phyloP scores from a whole-genome alignment of 306 rosid species.

The Mucuna pruriens region DNA sequence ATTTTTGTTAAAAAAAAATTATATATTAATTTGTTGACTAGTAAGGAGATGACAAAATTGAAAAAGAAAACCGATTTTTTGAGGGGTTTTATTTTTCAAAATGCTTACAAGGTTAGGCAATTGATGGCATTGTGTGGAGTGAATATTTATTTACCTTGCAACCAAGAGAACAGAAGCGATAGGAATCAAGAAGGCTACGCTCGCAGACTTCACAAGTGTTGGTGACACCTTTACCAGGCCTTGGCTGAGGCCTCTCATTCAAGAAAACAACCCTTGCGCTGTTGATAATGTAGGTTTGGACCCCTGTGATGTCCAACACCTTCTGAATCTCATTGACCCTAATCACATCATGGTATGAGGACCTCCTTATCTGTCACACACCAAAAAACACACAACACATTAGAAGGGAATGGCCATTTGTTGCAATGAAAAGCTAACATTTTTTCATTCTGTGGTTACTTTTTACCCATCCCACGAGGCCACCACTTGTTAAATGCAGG shows the following conservation, averaged over 20 bases:
- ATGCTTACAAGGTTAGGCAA: slow-evolving; percentile 23
- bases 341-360: slow-evolving; percentile 95
- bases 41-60: neutral
- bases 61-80: neutral
- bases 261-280: slow-evolving; percentile 46
- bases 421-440: slow-evolving; percentile 30
- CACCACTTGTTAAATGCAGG: neutral
- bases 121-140: neutral
- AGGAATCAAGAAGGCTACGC: slow-evolving; percentile 94
- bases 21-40: too few relatives aligned
- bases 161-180: slow-evolving; percentile 89
- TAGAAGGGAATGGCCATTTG: neutral
- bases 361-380: slow-evolving; percentile 74
- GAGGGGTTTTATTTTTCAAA: neutral
- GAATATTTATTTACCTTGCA: slow-evolving; percentile 70
- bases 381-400: slow-evolving; percentile 8
- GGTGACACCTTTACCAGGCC: slow-evolving; percentile 74
- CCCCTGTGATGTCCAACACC: slow-evolving; percentile 81
- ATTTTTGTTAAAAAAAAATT: neutral
- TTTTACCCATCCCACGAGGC: neutral
- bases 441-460: neutral
- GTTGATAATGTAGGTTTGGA: slow-evolving; percentile 57
- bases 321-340: slow-evolving; percentile 95
- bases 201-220: slow-evolving; percentile 96
- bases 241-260: slow-evolving; percentile 46